Conservation (phyloP, 345 rosid genomes). For the Populus euphratica region DNA sequence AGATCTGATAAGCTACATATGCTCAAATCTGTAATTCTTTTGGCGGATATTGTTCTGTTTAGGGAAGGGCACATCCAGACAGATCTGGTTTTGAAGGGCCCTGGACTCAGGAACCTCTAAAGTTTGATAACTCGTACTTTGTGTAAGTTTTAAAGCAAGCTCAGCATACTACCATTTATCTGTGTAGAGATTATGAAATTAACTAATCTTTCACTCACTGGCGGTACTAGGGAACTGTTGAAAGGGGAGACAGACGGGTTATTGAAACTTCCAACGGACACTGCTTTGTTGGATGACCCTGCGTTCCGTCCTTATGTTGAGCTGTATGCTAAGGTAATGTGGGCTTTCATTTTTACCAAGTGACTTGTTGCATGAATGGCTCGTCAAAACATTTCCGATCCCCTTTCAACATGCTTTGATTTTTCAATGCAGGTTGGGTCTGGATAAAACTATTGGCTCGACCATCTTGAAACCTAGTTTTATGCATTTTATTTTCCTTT, state of each 20-base stretch:
- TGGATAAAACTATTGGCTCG: constrained; percentile 8
- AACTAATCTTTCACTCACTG: neutral
- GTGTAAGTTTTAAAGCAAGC: constrained; percentile 44
- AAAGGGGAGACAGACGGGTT: constrained; percentile 76
- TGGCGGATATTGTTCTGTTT: constrained; percentile 16
- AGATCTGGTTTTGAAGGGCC: constrained; percentile 97
- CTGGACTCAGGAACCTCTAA: constrained; percentile 89
- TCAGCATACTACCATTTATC: neutral
- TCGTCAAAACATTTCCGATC: neutral
- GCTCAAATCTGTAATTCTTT: constrained; percentile 3
- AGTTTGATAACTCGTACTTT: constrained; percentile 93
- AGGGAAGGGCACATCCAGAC: constrained; percentile 94
- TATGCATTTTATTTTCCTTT: neutral
- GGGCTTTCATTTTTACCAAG: neutral
- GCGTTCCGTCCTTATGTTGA: constrained; percentile 69
- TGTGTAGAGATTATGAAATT: neutral
- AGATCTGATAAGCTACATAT: neutral
- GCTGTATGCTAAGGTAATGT: constrained; percentile 72
- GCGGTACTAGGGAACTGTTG: constrained; percentile 55
- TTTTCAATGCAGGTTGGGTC: neutral
- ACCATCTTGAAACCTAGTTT: neutral
- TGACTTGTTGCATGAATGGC: neutral
- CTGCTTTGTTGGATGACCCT: constrained; percentile 61
- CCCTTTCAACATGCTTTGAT: neutral
- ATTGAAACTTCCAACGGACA: constrained; percentile 84